Evolutionary conservation across 2,329 filamentous ascomycete species (phyloP), one percentile per base, ranked within the genome.

Genomic region (Shiraia bambusicola): DNA sequence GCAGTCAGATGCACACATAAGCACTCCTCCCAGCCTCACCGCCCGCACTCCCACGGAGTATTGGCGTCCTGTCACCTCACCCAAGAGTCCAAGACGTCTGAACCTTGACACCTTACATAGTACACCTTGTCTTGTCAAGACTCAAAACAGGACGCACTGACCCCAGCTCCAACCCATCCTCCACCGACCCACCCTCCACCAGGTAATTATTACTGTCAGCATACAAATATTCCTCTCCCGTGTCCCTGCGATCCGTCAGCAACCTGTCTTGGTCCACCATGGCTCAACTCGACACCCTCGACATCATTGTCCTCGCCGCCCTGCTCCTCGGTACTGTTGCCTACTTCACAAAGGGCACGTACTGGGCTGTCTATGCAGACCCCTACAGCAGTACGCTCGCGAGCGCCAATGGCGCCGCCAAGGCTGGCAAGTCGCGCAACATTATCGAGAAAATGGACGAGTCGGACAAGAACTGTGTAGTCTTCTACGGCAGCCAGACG

Each of bases 401-500:
- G 59, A 83, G 81, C 67, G 80, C 81, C 64, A 69, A 71, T 58
- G 82, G 81, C 70, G 77, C 78, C 52, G 77, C 78, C 52, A 94
- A 88, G 74, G 78, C 86, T 8, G 88, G 85, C 57, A 91, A 90
- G 76, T 92, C 91, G 47, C 80, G 93, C 58, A 91, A 96, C 70
- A 91, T 98, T 51, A 67, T 96, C 47, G 88, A 97, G 78, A 95
- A 95, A 75, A 87, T 98, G 84, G 88, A 96, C 15, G 90, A 97
- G 75, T 84, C 83, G 9, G 86, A 84, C 70, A 98, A 97, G 77
- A 97, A 98, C 75, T 96, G 92, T 70, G 86, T 98, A 53, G 86
- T 98, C 62, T 96, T 98, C 77, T 98, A 96, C 69, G 93, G 93
- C 56, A 98, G 93, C 24, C 93, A 98, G 75, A 98, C 93, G 14